Evolutionary conservation across 2,329 filamentous ascomycete genomes (phyloP), one percentile per base, ranked within the genome.

Genomic region (Pezizomycotina sp.): DNA sequence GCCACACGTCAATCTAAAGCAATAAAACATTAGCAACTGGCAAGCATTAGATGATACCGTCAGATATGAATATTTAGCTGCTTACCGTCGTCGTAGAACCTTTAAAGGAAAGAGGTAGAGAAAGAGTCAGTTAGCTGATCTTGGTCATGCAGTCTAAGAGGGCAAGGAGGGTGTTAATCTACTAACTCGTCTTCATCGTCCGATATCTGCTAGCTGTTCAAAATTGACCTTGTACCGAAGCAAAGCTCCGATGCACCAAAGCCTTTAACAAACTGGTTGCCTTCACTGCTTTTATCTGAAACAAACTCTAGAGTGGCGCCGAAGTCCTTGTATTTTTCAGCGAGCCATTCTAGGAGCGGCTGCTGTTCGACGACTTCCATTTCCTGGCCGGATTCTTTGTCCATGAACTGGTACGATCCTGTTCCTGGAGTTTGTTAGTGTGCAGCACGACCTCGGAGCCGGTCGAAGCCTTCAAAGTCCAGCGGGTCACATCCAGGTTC

Each of bases 211-310:
- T 61, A 98, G 71, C 62, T 98, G 91, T 64, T 98, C 91, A 64
- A 98, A 98, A 68, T 98, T 98, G 68, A 98, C 82, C 68, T 93
- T 93, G 74, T 98, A 98, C 52, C 89, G 83, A 57, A 98, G 74
- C 55, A 98, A 77, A 48, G 86, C 86, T 50, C 89, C 89, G 53
- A 98, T 92, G 56, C 89, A 75, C 89, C 89, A 56, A 98, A 98
- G 47, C 89, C 89, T 67, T 93, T 95, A 55, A 98, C 89, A 62
- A 98, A 98, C 66, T 98, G 89, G 64, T 98, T 98, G 58, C 89
- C 89, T 64, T 98, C 89, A 44, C 81, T 92, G 43, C 86, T 95
- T 49, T 83, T 77, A 59, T 98, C 91, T 31, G 89, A 93, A 48
- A 98, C 89, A 52, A 98, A 98, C 60, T 98, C 89, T 27, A 98